Conservation (phyloP, 1,139 yeast genomes). For the Sugiyamaella novakii region DNA sequence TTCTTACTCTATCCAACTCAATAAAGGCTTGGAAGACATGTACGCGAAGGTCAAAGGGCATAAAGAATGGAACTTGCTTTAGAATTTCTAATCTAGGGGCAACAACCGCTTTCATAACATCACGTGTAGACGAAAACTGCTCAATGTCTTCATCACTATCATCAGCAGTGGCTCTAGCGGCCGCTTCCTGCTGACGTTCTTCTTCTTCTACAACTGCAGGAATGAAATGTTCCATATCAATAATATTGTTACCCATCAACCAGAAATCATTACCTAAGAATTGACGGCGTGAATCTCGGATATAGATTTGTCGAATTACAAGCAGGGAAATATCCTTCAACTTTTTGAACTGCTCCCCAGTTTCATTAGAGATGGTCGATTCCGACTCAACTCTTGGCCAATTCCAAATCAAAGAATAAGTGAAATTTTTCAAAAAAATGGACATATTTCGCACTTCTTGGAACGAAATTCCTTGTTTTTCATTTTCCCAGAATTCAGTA, state of each 20-base stretch:
- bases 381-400: slow-evolving; percentile 26
- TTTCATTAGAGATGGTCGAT: slow-evolving; percentile 12
- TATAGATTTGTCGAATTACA: slow-evolving; percentile 66
- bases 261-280: slow-evolving; percentile 61
- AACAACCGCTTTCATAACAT: slow-evolving; percentile 7
- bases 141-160: slow-evolving; percentile 15
- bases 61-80: slow-evolving; percentile 71
- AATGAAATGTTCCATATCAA: slow-evolving; percentile 35
- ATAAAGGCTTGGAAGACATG: slow-evolving; percentile 51
- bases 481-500: slow-evolving; percentile 50
- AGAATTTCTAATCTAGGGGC: slow-evolving; percentile 52
- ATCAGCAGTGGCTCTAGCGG: neutral
- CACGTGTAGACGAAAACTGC: neutral
- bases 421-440: slow-evolving; percentile 55
- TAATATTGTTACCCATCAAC: slow-evolving; percentile 45
- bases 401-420: slow-evolving; percentile 58
- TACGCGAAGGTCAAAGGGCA: slow-evolving; percentile 75
- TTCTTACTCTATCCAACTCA: slow-evolving; percentile 28
- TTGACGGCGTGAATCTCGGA: slow-evolving; percentile 67
- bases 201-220: slow-evolving; percentile 49
- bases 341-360: slow-evolving; percentile 18
- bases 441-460: slow-evolving; percentile 53
- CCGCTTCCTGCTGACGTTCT: slow-evolving; percentile 31
- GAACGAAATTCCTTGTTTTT: slow-evolving; percentile 45
- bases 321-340: slow-evolving; percentile 45